Conservation (phyloP, 768 basidiomycete species). For the Cyclocybe aegerita region DNA sequence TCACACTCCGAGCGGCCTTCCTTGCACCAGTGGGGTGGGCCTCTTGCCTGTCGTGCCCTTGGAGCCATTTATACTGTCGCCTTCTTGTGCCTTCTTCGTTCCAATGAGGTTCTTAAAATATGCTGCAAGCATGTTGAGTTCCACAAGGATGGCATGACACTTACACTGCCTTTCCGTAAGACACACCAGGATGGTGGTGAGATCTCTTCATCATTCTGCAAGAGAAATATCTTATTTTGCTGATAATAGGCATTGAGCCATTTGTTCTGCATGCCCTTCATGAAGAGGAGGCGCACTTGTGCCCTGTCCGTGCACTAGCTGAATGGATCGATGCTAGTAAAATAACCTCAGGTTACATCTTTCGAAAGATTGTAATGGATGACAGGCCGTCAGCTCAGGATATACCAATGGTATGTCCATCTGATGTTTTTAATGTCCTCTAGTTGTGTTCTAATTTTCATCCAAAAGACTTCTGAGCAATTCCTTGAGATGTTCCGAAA, state of each 20-base stretch:
- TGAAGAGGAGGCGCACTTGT: slow-evolving; percentile 26
- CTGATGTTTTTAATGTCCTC: not conserved
- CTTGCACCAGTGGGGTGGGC: slow-evolving; percentile 29
- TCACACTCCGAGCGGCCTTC: too few relatives aligned
- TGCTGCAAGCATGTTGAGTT: slow-evolving; percentile 1
- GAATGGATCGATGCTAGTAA: slow-evolving; percentile 22
- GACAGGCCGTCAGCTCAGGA: slow-evolving; percentile 22
- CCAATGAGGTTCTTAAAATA: slow-evolving; percentile 12
- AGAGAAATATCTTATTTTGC: too few relatives aligned
- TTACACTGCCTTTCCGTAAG: slow-evolving; percentile 10
- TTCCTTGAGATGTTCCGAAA: slow-evolving; percentile 38
- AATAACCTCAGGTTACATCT: slow-evolving; percentile 28
- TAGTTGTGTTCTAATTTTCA: not conserved
- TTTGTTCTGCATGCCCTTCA: slow-evolving; percentile 20
- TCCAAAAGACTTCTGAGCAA: slow-evolving; percentile 29
- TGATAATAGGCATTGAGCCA: slow-evolving; percentile 15
- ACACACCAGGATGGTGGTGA: slow-evolving; percentile 10
- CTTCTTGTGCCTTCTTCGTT: slow-evolving; percentile 15
- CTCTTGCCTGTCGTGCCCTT: slow-evolving; percentile 19
- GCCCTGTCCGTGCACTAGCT: slow-evolving; percentile 30
- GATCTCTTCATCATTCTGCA: too few relatives aligned
- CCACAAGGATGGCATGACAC: not conserved
- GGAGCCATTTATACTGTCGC: slow-evolving; percentile 29
- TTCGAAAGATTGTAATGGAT: slow-evolving; percentile 22
- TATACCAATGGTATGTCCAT: slow-evolving; percentile 4